Evolutionary conservation across 805 yeast species (phyloP), one percentile per base, ranked within the genome.

Genomic region (Candida ascalaphidarum): DNA sequence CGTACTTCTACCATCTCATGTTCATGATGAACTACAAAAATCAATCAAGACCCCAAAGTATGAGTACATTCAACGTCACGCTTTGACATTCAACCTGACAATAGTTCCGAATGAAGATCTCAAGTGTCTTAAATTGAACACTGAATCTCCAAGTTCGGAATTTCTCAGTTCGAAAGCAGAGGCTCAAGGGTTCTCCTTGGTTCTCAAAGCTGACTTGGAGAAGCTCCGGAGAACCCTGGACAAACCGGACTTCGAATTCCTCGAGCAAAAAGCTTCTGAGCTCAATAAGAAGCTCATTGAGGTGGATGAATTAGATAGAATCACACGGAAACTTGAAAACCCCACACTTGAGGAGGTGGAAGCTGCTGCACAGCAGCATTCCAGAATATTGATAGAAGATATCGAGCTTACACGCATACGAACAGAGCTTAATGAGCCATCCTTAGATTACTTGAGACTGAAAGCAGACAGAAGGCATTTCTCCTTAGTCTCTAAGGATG

Each of bases 81-180:
- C 30, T 21, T 12, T 13, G 14, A 20, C 11, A 23, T 8, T 21
- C 14, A 27, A 5, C 30, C 6, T 6, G 18, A 7, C 18, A 6
- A 7, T 17, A 17, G 6, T 7, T 3, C 34, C 58, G 4, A 22
- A 21, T 2, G 62, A 56, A 32, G 59, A 52, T 10, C 28, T 36
- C 11, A 32, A 29, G 4, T 23, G 31, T 7, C 24, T 54, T 27
- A 36, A 39, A 26, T 20, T 7, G 8, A 17, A 17, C 18, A 17
- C 8, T 6, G 25, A 23, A 10, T 18, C 18, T 19, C 46, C 46
- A 10, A 24, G 38, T 7, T 13, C 35, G 18, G 36, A 36, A 4
- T 41, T 37, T 17, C 34, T 41, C 30, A 31, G 25, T 14, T 43
- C 39, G 20, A 41, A 41, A 16, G 41, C 43, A 17, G 6, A 6